These are phyloP conservation scores for Stagonosporopsis rhizophila DNA, from an alignment of 2,329 filamentous ascomycete species.

Conservation along the genomic window DNA sequence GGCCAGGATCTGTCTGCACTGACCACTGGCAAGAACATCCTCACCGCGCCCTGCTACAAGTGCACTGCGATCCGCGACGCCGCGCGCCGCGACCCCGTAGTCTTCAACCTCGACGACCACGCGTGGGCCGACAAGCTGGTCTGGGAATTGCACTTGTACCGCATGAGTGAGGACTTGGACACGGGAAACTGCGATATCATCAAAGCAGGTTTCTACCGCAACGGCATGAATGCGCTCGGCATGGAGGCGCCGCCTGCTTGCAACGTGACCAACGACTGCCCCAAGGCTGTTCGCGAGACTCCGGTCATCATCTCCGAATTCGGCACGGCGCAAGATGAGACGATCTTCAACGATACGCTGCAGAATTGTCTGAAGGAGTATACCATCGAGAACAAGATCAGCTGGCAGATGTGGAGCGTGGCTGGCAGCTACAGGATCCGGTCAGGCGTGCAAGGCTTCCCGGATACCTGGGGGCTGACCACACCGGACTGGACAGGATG, in stretches of 20 bases:
- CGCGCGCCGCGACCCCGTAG: slow-evolving; percentile 52
- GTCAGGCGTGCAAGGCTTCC: slow-evolving; percentile 54
- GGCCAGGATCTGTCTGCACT: slow-evolving; percentile 59
- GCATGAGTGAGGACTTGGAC: slow-evolving; percentile 47
- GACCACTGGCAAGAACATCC: slow-evolving; percentile 48
- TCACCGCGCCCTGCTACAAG: slow-evolving; percentile 50
- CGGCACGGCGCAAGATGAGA: slow-evolving; percentile 47
- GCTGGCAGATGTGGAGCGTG: slow-evolving; percentile 60
- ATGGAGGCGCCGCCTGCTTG: slow-evolving; percentile 47
- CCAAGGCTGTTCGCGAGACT: slow-evolving; percentile 43
- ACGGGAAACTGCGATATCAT: slow-evolving; percentile 58
- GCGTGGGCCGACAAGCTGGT: slow-evolving; percentile 63
- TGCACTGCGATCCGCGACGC: slow-evolving; percentile 53
- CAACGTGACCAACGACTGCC: slow-evolving; percentile 46
- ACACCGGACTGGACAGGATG: slow-evolving; percentile 58
- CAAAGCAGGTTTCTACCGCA: slow-evolving; percentile 58
- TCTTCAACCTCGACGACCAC: slow-evolving; percentile 56
- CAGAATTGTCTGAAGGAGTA: slow-evolving; percentile 57
- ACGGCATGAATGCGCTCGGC: slow-evolving; percentile 58
- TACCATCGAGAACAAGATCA: slow-evolving; percentile 54
- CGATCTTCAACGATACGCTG: slow-evolving; percentile 55
- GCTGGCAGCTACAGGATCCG: slow-evolving; percentile 58
- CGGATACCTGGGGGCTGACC: slow-evolving; percentile 59
- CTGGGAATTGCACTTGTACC: slow-evolving; percentile 68
- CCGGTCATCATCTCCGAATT: slow-evolving; percentile 51